Base-by-base conservation (phyloP, 176 grass and related monocot genomes). In the Phyllostachys edulis region DNA sequence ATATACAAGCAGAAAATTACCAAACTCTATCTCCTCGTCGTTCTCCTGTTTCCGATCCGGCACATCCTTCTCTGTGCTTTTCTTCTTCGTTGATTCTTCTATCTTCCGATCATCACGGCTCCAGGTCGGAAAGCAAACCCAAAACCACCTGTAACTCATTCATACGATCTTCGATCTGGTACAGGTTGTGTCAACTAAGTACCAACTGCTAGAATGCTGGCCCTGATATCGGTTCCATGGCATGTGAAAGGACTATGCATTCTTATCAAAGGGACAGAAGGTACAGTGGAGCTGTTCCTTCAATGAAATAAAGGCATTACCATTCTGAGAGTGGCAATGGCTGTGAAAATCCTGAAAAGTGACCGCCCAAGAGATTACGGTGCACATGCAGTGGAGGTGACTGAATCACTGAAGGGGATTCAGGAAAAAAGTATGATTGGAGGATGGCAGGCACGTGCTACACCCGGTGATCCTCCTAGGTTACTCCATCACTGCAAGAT, bases 291-390 rank as follows among this genome's bases (percentile, higher is more conserved):
- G 20, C 67, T 88, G 50, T 86, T 67, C 57, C 20, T 59, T 86
- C 73, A 67, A 47, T 20, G 56, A 86, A 83, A 78, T 82, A 67
- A 86, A 83, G 67, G 88, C 60, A 73, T 41, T 72, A 20, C 5
- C 88, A 77, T 49, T 77, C n/a, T 77, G 41, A 66, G n/a, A 70
- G 44, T 64, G 64, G 54, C 72, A 52, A 5, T 64, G 51, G 14
- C 73, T 86, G 79, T 73, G 78, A 82, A 79, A 90, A 90, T 90
- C 88, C 67, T 40, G 18, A 79, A 86, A 90, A 78, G 73, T 2
- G 5, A 65, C 66, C 71, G 55, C 39, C 52, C 78, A 65, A 86
- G 83, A 86, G 77, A 85, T 90, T 41, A 17, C 54, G 20, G 56
- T 90, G 55, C 76, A 82, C 46, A 84, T 73, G 67, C 15, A 79